These are phyloP conservation scores for Kazachstania viticola DNA, from an alignment of 805 yeast genomes.

Conservation along the genomic window DNA sequence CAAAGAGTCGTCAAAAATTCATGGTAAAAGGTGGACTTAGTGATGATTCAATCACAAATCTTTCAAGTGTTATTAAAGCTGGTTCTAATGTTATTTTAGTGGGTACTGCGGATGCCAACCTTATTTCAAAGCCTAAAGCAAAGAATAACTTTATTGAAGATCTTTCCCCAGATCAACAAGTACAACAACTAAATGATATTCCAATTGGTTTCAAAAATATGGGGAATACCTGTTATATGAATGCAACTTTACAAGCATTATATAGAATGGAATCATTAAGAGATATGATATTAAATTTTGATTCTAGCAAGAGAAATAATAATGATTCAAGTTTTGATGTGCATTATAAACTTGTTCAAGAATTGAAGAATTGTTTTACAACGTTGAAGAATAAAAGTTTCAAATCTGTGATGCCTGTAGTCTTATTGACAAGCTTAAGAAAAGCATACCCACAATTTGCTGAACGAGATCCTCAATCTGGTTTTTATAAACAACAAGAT, in stretches of 20 bases:
- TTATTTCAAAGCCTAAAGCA: constrained; percentile 40
- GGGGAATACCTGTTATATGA: constrained; percentile 92
- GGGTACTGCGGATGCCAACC: constrained; percentile 73
- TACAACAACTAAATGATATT: constrained; percentile 33
- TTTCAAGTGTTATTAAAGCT: constrained; percentile 42
- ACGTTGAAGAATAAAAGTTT: constrained; percentile 30
- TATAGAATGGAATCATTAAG: constrained; percentile 69
- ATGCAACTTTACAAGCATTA: constrained; percentile 80
- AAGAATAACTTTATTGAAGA: constrained; percentile 60
- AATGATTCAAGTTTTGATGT: constrained; percentile 18
- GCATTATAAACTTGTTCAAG: constrained; percentile 34
- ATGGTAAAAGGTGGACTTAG: constrained; percentile 77
- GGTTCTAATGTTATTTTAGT: constrained; percentile 72
- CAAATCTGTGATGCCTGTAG: constrained; percentile 52
- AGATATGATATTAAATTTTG: constrained; percentile 45
- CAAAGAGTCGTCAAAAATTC: constrained; percentile 83
- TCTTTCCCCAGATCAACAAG: constrained; percentile 31
- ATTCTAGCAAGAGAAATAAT: constrained; percentile 40
- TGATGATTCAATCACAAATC: constrained; percentile 43
- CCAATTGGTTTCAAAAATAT: constrained; percentile 91
- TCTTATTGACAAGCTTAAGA: constrained; percentile 56
- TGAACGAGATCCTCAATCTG: constrained; percentile 54
- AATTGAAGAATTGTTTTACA: constrained; percentile 36
- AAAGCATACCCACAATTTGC: constrained; percentile 77
- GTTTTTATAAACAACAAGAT: constrained; percentile 87